A percentile compares a stretch with the other conserved stretches of the same genome.
Evolutionary conservation across 139 green algal genomes (phyloP).

Genomic region (Marvania coccoides): DNA sequence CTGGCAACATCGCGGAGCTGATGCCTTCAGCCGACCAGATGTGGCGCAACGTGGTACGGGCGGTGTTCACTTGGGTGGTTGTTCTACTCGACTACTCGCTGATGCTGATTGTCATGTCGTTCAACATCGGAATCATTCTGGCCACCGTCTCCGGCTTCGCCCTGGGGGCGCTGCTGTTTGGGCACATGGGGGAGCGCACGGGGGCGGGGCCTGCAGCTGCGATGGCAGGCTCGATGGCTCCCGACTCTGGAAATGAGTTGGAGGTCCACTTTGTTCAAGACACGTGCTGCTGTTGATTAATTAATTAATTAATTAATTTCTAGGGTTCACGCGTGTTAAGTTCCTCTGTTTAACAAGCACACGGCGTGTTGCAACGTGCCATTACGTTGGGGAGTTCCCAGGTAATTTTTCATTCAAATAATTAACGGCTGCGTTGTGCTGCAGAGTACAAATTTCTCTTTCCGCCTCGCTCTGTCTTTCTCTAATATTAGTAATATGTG

Average conservation of each 20-base stretch:
- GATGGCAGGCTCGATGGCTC: neutral
- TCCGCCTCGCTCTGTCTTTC: neutral
- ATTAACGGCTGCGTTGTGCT: neutral
- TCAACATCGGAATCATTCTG: slow-evolving; percentile 46
- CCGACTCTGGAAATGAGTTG: neutral
- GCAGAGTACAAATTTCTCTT: neutral
- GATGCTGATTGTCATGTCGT: slow-evolving; percentile 48
- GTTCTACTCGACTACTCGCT: slow-evolving; percentile 30
- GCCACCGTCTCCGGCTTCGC: slow-evolving; percentile 20
- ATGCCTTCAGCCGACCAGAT: neutral
- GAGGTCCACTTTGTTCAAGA: slow-evolving; percentile 6
- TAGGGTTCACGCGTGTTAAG: neutral
- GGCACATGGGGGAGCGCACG: slow-evolving; percentile 7
- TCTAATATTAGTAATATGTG: neutral
- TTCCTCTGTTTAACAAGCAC: neutral
- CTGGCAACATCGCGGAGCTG: too few species aligned
- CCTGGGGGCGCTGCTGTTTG: slow-evolving; percentile 35
- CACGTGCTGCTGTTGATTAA: neutral
- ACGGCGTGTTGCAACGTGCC: neutral
- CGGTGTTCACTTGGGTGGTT: neutral
- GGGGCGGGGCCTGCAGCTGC: neutral
- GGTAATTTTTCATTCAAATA: neutral
- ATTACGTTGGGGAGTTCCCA: neutral
- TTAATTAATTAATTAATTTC: neutral
- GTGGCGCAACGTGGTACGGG: slow-evolving; percentile 15